These are phyloP conservation scores for Juglanconis sp. DNA, from an alignment of 2,329 filamentous ascomycete species.

Conservation along the genomic window DNA sequence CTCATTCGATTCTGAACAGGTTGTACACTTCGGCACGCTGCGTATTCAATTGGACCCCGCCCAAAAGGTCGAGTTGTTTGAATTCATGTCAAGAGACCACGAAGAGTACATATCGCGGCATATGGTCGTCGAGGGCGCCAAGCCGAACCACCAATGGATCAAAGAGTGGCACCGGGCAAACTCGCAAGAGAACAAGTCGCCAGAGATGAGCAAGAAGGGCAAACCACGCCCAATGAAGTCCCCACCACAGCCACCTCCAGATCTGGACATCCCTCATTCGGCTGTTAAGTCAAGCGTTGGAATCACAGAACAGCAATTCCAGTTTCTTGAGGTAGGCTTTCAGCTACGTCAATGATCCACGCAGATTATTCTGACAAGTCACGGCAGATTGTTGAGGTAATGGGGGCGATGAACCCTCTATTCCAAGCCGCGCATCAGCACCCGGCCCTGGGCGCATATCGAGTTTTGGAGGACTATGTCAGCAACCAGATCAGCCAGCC, in stretches of 20 bases:
- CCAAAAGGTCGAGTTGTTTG: constrained; percentile 79
- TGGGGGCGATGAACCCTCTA: constrained; percentile 64
- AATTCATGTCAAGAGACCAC: constrained; percentile 73
- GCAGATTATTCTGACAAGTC: constrained; percentile 24
- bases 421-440: constrained; percentile 42
- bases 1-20: constrained; percentile 1
- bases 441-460: constrained; percentile 52
- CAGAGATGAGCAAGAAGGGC: constrained; percentile 66
- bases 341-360: neutral
- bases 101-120: constrained; percentile 80
- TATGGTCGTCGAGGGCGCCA: constrained; percentile 58
- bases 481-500: constrained; percentile 40
- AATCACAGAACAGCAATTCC: constrained; percentile 58
- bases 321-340: constrained; percentile 59
- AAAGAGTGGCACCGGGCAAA: constrained; percentile 65
- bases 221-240: constrained; percentile 59
- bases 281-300: constrained; percentile 55
- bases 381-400: constrained; percentile 59
- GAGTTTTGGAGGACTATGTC: constrained; percentile 60
- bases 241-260: constrained; percentile 55
- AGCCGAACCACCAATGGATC: constrained; percentile 60
- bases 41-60: constrained; percentile 75
- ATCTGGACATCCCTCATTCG: constrained; percentile 58
- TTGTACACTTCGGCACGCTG: constrained; percentile 56
- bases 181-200: constrained; percentile 56